Percentiles rank a stretch among this genome's conserved stretches.
These are phyloP conservation scores for Taxawa tesnikishii DNA, from an alignment of 2,329 filamentous ascomycete genomes.

Conservation along the genomic window DNA sequence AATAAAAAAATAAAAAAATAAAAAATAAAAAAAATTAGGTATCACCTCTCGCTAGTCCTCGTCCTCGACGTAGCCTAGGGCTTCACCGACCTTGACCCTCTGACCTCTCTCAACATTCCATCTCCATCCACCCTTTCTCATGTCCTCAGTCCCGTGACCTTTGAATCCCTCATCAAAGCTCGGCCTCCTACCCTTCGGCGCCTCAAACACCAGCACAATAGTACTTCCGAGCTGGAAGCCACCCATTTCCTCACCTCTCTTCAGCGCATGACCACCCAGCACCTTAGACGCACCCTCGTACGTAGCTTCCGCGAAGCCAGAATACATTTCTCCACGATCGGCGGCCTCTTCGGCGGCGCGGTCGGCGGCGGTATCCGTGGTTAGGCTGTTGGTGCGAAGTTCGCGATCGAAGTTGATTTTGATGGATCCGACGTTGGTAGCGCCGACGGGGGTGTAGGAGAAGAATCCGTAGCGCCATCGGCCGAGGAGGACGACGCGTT, in stretches of 20 bases:
- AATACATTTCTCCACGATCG: conserved; percentile 64
- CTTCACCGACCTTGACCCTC: conserved; percentile 78
- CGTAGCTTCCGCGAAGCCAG: conserved; percentile 85
- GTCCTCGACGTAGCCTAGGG: conserved; percentile 62
- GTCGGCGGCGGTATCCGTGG: conserved; percentile 86
- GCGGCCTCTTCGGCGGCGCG: conserved; percentile 70
- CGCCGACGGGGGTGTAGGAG: conserved; percentile 86
- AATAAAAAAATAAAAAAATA: too few relatives aligned
- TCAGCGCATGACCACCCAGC: conserved; percentile 70
- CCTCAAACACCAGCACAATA: conserved; percentile 92
- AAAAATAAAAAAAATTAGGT: conserved; percentile 5
- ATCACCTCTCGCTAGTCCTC: too few relatives aligned
- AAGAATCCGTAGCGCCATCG: conserved; percentile 98
- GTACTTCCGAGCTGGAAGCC: conserved; percentile 94
- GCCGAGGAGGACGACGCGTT: conserved; percentile 84
- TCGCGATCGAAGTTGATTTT: conserved; percentile 95
- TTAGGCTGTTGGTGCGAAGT: conserved; percentile 80
- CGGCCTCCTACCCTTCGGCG: conserved; percentile 51
- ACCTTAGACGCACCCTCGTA: conserved; percentile 68
- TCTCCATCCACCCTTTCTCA: conserved; percentile 56
- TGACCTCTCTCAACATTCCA: conserved; percentile 85
- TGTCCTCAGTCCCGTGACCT: conserved; percentile 33
- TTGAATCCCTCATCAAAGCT: conserved; percentile 48
- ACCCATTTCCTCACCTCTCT: conserved; percentile 91
- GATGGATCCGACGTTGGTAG: conserved; percentile 95